A percentile compares a stretch with the other conserved stretches of the same genome.
Evolutionary conservation across 805 yeast species (phyloP).

Genomic region (Metschnikowia similis): DNA sequence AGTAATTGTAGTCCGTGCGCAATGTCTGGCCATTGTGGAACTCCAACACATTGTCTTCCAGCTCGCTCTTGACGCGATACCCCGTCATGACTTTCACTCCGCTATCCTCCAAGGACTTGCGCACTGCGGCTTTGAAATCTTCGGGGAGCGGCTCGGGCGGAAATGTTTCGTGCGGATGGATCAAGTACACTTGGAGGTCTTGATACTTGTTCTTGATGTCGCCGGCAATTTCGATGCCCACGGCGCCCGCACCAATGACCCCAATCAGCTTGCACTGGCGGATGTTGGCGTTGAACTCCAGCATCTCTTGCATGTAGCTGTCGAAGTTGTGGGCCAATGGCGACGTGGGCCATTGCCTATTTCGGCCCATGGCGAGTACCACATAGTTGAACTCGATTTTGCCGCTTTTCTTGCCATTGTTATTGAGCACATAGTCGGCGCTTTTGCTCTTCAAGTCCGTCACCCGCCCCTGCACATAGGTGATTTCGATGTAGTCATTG

Average conservation of each 20-base stretch:
- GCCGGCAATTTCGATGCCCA: conserved; percentile 49
- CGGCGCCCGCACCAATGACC: conserved; percentile 51
- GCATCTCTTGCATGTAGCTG: conserved; percentile 42
- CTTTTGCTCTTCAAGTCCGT: conserved; percentile 20
- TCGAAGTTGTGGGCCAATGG: conserved; percentile 41
- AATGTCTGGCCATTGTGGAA: conserved; percentile 27
- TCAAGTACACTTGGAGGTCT: conserved; percentile 32
- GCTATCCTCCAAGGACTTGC: conserved; percentile 23
- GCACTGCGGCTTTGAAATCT: conserved; percentile 25
- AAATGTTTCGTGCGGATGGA: conserved; percentile 34
- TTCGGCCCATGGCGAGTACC: conserved; percentile 46
- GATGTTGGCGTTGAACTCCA: conserved; percentile 26
- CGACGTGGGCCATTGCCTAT: conserved; percentile 52
- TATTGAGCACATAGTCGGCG: conserved; percentile 26
- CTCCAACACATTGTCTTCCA: conserved; percentile 20
- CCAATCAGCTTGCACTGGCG: conserved; percentile 30
- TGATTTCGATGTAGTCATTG: conserved; percentile 13
- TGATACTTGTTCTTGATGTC: conserved; percentile 40
- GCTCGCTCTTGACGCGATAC: conserved; percentile 24
- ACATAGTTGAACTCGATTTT: conserved; percentile 42
- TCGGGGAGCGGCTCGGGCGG: conserved; percentile 37
- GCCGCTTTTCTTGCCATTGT: conserved; percentile 15
- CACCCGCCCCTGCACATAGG: conserved; percentile 33
- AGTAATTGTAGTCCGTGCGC: conserved; percentile 28
- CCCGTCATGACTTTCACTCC: conserved; percentile 29